These are phyloP conservation scores for Auxenochlorella pyrenoidosa DNA, from an alignment of 139 green algal genomes.

Conservation along the genomic window DNA sequence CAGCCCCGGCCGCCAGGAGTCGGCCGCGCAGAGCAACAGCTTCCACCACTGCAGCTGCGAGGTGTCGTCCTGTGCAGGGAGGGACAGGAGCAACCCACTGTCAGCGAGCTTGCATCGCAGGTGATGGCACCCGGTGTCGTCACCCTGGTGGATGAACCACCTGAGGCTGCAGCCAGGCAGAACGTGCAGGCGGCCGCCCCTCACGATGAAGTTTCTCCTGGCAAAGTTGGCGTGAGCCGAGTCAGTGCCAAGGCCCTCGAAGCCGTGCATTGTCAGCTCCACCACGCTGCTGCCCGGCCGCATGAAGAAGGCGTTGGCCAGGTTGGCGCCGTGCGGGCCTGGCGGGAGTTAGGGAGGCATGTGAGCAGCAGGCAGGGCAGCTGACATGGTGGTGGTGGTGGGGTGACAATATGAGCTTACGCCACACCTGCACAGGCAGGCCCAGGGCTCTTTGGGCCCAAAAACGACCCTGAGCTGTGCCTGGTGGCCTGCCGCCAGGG, in stretches of 20 bases:
- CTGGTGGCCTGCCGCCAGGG: background rate
- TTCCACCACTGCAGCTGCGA: slow-evolving; percentile 16
- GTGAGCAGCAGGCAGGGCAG: no score
- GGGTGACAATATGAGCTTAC: no score
- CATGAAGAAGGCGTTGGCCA: slow-evolving; percentile 20
- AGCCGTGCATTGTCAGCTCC: slow-evolving; percentile 21
- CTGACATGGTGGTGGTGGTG: background rate
- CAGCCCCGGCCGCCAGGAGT: background rate
- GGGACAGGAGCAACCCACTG: no score
- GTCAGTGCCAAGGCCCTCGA: background rate
- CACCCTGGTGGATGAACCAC: background rate
- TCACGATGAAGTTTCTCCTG: background rate
- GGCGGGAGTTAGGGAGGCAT: background rate
- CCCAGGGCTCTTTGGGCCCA: no score
- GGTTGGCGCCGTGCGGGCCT: slow-evolving; percentile 10
- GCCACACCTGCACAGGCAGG: no score
- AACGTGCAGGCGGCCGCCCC: background rate
- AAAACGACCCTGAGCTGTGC: no score
- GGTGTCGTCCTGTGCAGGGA: background rate
- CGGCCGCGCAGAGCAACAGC: slow-evolving; percentile 16
- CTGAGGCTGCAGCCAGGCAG: background rate
- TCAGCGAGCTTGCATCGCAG: no score
- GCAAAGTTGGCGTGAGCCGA: slow-evolving; percentile 1
- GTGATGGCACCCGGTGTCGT: no score
- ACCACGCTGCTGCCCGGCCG: background rate